Percentiles rank a stretch among this genome's conserved stretches.
These are phyloP conservation scores for Herpetomonas samuelpessoai DNA, from an alignment of 208 protist species.

Conservation along the genomic window DNA sequence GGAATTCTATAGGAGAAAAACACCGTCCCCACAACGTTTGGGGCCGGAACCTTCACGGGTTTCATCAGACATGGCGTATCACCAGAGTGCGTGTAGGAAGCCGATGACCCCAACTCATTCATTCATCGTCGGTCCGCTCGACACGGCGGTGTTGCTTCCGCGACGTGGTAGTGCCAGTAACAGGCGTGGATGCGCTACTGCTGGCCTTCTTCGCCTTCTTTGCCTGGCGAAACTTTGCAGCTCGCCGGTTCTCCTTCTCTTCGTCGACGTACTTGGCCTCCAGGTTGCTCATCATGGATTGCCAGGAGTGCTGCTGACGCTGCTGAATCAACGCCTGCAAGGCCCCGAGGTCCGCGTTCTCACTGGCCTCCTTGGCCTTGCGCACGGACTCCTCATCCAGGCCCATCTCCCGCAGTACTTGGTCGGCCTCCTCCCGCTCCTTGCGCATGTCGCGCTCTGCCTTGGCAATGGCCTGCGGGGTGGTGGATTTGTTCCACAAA, in stretches of 20 bases:
- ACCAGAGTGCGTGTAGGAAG: too few relatives aligned
- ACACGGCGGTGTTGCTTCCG: too few relatives aligned
- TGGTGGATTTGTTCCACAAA: slow-evolving; percentile 40
- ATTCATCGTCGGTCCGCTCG: too few relatives aligned
- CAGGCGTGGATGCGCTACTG: too few relatives aligned
- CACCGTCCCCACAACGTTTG: too few relatives aligned
- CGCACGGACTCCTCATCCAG: slow-evolving; percentile 4
- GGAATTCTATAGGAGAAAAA: too few relatives aligned
- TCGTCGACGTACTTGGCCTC: slow-evolving; percentile 60
- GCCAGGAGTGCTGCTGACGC: slow-evolving; percentile 50
- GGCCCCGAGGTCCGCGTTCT: slow-evolving; percentile 21
- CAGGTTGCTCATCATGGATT: slow-evolving; percentile 58
- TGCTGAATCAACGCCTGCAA: slow-evolving; percentile 69
- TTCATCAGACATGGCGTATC: too few relatives aligned
- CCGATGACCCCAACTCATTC: too few relatives aligned
- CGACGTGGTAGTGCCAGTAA: too few relatives aligned
- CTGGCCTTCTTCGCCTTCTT: slow-evolving; percentile 10
- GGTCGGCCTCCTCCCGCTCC: slow-evolving; percentile 65
- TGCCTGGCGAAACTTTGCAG: slow-evolving; percentile 15
- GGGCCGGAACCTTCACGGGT: too few relatives aligned
- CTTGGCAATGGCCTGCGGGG: slow-evolving; percentile 24
- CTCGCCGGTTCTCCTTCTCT: slow-evolving; percentile 7
- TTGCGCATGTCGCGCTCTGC: slow-evolving; percentile 40
- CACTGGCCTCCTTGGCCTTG: neutral
- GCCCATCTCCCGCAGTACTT: slow-evolving; percentile 54